phyloP scores from a whole-genome alignment of 306 rosid species.

The Cicer chorassanicum region DNA sequence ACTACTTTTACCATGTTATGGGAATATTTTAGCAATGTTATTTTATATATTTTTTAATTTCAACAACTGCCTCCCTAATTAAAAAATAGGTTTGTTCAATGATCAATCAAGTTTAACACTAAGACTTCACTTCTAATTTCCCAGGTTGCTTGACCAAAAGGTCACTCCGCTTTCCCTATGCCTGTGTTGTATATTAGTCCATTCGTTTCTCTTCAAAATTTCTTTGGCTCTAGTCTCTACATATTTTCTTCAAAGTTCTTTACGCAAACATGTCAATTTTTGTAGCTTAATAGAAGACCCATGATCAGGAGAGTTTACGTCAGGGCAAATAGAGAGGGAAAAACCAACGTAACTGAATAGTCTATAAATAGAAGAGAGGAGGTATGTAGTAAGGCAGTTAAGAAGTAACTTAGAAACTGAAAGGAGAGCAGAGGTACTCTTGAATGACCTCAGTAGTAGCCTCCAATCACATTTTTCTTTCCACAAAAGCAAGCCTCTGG shows the following conservation, averaged over 20 bases:
- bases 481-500: background rate
- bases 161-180: background rate
- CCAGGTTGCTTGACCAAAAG: slow-evolving; percentile 3
- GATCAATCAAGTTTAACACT: slow-evolving; percentile 18
- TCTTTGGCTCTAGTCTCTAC: slow-evolving; percentile 8
- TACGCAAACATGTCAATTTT: background rate
- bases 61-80: background rate
- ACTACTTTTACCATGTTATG: background rate
- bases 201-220: slow-evolving; percentile 11
- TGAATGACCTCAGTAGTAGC: background rate
- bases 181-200: background rate
- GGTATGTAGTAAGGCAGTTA: background rate
- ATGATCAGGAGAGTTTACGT: background rate
- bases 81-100: slow-evolving; percentile 10
- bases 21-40: slow-evolving; percentile 3
- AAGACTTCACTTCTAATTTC: slow-evolving; percentile 5
- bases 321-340: background rate
- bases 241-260: background rate
- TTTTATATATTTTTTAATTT: slow-evolving; percentile 10
- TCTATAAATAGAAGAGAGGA: background rate
- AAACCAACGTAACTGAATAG: background rate
- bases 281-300: background rate
- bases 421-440: background rate
- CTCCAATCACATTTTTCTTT: background rate
- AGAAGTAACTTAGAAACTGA: background rate